These are phyloP conservation scores for Lasiodiplodia hormozganensis DNA, from an alignment of 2,329 filamentous ascomycete genomes.

Conservation along the genomic window DNA sequence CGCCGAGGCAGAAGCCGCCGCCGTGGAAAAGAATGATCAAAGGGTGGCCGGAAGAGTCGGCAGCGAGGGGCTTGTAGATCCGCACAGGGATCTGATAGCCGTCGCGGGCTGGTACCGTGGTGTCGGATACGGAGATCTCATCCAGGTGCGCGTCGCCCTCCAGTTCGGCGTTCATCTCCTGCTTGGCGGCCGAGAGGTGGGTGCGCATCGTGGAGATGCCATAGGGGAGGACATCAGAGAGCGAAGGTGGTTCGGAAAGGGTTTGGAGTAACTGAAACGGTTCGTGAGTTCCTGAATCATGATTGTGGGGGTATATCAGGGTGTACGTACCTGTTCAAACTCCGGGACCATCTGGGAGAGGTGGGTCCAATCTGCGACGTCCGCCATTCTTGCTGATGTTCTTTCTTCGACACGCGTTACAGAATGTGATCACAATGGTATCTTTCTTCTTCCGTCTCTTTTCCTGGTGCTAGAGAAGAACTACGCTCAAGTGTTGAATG, in stretches of 20 bases:
- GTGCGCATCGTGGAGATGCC: background rate
- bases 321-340: background rate
- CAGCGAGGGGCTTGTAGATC: conserved; percentile 32
- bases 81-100: conserved; percentile 36
- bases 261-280: background rate
- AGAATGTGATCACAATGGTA: background rate
- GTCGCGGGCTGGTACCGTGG: conserved; percentile 35
- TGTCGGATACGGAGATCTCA: conserved; percentile 33
- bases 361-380: background rate
- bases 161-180: conserved; percentile 1
- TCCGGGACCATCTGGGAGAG: conserved; percentile 15
- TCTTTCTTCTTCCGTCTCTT: background rate
- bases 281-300: background rate
- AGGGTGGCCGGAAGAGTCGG: conserved; percentile 24
- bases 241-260: background rate
- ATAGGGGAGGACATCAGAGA: background rate
- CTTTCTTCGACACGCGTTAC: background rate
- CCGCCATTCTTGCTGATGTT: background rate
- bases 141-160: background rate
- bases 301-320: background rate
- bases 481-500: background rate
- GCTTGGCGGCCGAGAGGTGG: conserved; percentile 2
- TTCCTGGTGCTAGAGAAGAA: too few species aligned
- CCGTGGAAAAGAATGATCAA: conserved; percentile 37
- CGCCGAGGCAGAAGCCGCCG: conserved; percentile 38